phyloP scores from a whole-genome alignment of 306 rosid genomes.

The Citrullus amarus region DNA sequence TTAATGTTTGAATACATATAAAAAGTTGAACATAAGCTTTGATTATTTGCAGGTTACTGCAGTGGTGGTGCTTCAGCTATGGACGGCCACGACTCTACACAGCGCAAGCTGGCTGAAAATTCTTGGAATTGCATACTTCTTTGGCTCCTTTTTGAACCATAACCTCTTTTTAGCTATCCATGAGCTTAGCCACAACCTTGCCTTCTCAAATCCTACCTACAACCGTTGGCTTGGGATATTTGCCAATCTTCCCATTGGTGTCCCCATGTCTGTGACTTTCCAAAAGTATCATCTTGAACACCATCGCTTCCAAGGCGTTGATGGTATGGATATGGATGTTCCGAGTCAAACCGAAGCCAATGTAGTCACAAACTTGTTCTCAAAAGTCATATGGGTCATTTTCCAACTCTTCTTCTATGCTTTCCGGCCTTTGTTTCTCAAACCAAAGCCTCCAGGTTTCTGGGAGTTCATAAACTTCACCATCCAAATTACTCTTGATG shows the following conservation, averaged over 20 bases:
- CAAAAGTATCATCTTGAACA: conserved; percentile 93
- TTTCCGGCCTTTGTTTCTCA: conserved; percentile 63
- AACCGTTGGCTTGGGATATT: conserved; percentile 84
- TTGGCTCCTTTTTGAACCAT: conserved; percentile 90
- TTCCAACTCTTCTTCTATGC: conserved; percentile 88
- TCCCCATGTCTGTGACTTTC: conserved; percentile 89
- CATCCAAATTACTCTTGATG: conserved; percentile 52
- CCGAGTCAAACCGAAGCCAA: conserved; percentile 64
- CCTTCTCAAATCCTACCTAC: conserved; percentile 65
- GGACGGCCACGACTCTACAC: conserved; percentile 44
- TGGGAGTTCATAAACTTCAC: conserved; percentile 73
- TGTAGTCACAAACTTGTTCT: conserved; percentile 44
- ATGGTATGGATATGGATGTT: conserved; percentile 80
- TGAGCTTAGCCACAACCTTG: conserved; percentile 91
- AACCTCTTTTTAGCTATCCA: conserved; percentile 90
- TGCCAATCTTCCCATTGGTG: conserved; percentile 89
- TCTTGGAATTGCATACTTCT: conserved; percentile 59
- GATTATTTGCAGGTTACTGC: conserved; percentile 39
- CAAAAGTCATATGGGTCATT: conserved; percentile 63
- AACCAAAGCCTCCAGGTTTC: conserved; percentile 75
- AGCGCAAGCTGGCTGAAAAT: conserved; percentile 76
- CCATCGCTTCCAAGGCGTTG: conserved; percentile 89
- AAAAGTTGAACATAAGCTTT: not conserved
- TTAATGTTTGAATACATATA: not conserved
- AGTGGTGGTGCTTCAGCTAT: conserved; percentile 72